These are phyloP conservation scores for Globisporangium abappressorium DNA, from an alignment of 352 stramenopile species.

Conservation along the genomic window DNA sequence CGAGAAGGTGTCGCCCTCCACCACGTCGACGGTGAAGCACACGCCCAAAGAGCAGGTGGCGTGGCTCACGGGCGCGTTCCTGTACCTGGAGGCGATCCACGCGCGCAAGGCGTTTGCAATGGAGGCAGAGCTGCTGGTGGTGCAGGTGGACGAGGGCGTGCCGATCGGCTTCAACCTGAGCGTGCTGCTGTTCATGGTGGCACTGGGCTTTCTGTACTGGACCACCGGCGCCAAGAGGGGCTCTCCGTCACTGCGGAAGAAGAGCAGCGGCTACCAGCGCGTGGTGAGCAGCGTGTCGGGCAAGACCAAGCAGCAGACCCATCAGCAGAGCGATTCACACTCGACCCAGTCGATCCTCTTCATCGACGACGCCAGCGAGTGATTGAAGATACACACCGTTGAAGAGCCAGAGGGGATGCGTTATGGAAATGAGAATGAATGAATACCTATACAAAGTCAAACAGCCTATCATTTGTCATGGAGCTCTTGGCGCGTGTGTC, in stretches of 20 bases:
- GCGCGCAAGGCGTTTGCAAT: conserved; percentile 26
- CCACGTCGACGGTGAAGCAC: conserved; percentile 2
- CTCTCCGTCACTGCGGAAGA: background rate
- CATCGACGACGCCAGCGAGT: conserved; percentile 72
- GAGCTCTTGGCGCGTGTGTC: background rate
- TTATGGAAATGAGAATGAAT: background rate
- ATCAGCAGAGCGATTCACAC: conserved; percentile 13
- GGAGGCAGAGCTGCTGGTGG: conserved; percentile 48
- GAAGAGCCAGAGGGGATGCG: background rate
- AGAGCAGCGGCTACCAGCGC: conserved; percentile 30
- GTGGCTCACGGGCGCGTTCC: conserved; percentile 68
- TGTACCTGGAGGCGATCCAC: conserved; percentile 63
- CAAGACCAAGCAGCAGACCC: conserved; percentile 30
- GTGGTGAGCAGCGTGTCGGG: conserved; percentile 27
- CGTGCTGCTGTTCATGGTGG: conserved; percentile 49
- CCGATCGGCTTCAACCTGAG: conserved; percentile 70
- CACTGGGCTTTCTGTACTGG: conserved; percentile 49
- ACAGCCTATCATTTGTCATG: background rate
- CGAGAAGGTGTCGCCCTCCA: conserved; percentile 22
- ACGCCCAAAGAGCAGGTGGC: conserved; percentile 34
- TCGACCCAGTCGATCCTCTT: conserved; percentile 65
- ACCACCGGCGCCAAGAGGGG: conserved; percentile 23
- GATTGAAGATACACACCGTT: conserved; percentile 2
- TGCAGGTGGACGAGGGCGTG: conserved; percentile 63
- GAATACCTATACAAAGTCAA: background rate